phyloP scores from a whole-genome alignment of 192 early-diverging fungal genomes.

The Neocallimastix lanati region DNA sequence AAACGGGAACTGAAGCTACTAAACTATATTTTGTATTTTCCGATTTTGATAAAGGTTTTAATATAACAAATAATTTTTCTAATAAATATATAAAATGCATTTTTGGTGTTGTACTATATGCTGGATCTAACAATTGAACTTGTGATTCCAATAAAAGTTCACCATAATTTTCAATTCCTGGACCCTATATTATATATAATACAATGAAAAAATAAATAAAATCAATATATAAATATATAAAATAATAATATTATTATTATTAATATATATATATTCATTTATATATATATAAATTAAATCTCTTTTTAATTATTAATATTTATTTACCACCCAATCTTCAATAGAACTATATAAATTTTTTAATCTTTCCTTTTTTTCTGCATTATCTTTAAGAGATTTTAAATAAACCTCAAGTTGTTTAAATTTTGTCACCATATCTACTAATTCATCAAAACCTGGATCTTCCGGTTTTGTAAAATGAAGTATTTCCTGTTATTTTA shows the following conservation, averaged over 20 bases:
- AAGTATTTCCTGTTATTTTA: background rate
- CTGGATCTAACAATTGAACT: background rate
- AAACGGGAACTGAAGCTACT: background rate
- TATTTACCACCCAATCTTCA: background rate
- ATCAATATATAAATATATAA: no score
- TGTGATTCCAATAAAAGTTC: background rate
- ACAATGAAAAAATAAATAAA: no score
- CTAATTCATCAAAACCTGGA: background rate
- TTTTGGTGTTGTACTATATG: background rate
- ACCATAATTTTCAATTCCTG: background rate
- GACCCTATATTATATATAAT: background rate
- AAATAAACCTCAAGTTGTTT: background rate
- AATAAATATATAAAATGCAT: background rate
- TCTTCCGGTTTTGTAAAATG: background rate
- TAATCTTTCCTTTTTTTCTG: background rate
- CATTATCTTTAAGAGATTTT: background rate
- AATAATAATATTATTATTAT: background rate
- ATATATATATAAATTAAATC: no score
- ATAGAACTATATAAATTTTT: background rate
- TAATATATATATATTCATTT: no score
- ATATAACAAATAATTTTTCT: background rate
- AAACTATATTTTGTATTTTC: background rate
- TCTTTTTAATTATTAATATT: no score
- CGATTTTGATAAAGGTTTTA: background rate
- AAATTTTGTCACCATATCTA: background rate